Evolutionary conservation across 139 green algal genomes (phyloP).

Genomic region (Chlamydomonas schloesseri): DNA sequence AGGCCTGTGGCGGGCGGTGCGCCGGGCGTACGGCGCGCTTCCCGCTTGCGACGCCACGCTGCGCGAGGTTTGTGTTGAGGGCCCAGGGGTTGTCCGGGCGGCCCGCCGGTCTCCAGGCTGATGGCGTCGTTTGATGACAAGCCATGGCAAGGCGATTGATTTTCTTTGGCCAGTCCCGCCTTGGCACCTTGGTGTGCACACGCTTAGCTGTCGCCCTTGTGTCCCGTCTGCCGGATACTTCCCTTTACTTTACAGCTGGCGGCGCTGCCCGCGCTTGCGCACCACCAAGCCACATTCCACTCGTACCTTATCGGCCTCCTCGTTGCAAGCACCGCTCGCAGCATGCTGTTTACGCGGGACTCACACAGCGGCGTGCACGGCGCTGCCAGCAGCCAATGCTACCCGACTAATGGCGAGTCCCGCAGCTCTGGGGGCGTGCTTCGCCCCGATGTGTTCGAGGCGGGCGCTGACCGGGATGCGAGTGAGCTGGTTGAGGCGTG

Average conservation of each 20-base stretch:
- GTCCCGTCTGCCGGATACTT: too few species aligned
- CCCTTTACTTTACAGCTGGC: background rate
- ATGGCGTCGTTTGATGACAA: too few species aligned
- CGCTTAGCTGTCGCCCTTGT: too few species aligned
- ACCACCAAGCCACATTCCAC: conserved; percentile 37
- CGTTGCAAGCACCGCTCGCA: background rate
- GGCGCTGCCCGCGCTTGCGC: conserved; percentile 1
- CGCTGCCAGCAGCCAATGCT: background rate
- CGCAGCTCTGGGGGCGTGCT: background rate
- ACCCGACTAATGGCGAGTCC: background rate
- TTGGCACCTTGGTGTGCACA: too few species aligned
- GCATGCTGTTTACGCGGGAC: too few species aligned
- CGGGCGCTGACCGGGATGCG: background rate
- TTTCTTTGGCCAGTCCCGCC: too few species aligned
- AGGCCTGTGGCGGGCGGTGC: background rate
- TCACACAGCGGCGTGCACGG: too few species aligned
- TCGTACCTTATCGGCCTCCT: conserved; percentile 1
- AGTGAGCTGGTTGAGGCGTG: background rate
- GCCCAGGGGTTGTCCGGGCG: background rate
- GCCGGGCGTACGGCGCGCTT: conserved; percentile 6
- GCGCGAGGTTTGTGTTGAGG: background rate
- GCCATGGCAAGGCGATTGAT: too few species aligned
- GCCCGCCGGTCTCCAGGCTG: too few species aligned
- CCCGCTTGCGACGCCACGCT: background rate
- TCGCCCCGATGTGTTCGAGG: background rate